These are phyloP conservation scores for Elsinoe australis DNA, from an alignment of 2,329 filamentous ascomycete genomes.

Conservation along the genomic window DNA sequence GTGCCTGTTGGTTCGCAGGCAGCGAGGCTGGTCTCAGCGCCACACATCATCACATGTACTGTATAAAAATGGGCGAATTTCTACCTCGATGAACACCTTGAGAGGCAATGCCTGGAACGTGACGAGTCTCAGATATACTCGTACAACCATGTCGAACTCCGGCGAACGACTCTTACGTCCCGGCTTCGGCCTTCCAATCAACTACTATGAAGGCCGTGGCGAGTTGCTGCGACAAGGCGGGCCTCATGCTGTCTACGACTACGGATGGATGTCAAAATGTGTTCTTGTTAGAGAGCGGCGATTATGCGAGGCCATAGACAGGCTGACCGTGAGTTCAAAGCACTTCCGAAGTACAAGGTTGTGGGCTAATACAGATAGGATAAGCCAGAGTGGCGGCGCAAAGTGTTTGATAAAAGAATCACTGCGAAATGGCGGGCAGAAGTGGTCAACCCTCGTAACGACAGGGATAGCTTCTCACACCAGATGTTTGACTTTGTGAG, in stretches of 20 bases:
- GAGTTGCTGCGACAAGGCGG: neutral
- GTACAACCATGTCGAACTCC: neutral
- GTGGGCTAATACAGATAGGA: constrained; percentile 26
- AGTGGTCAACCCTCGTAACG: constrained; percentile 17
- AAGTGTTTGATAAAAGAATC: constrained; percentile 27
- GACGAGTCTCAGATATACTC: neutral
- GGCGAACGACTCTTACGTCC: neutral
- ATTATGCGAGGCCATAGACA: constrained; percentile 11
- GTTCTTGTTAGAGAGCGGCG: constrained; percentile 6
- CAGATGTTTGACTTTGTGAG: constrained; percentile 26
- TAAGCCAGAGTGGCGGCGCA: constrained; percentile 28
- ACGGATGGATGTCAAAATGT: neutral
- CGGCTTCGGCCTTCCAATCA: neutral
- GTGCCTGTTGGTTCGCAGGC: neutral
- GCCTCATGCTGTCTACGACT: neutral
- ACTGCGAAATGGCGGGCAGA: constrained; percentile 24
- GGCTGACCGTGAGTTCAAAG: neutral
- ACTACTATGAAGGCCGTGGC: neutral
- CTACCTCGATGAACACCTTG: too few species aligned
- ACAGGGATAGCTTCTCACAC: constrained; percentile 18
- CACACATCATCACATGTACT: neutral
- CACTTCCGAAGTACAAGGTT: constrained; percentile 21
- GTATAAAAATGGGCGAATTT: too few species aligned
- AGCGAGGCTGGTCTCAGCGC: constrained; percentile 1
- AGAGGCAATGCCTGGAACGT: neutral